Conservation (phyloP, 108 stramenopile genomes). For the Craspedostauros australis region DNA sequence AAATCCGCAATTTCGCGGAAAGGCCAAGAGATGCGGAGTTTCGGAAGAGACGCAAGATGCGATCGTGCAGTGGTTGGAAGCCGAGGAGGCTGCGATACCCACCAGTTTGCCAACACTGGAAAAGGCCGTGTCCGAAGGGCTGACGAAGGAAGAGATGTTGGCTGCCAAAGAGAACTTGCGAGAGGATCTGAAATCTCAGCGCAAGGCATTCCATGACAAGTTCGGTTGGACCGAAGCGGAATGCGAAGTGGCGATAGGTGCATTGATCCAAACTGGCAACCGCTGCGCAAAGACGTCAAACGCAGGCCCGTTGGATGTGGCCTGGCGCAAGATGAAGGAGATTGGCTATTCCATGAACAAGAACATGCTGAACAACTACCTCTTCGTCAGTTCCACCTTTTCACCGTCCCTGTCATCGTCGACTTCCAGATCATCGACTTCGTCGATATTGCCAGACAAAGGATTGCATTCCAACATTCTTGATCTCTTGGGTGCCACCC, state of each 20-base stretch:
- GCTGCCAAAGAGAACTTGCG: background rate
- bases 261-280: slow-evolving; percentile 36
- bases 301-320: slow-evolving; percentile 43
- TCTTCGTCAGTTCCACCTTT: slow-evolving; percentile 45
- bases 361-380: slow-evolving; percentile 44
- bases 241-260: slow-evolving; percentile 10
- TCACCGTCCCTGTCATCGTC: background rate
- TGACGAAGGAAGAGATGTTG: background rate
- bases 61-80: slow-evolving; percentile 23
- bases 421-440: background rate
- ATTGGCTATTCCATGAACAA: slow-evolving; percentile 42
- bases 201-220: slow-evolving; percentile 2
- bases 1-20: slow-evolving; percentile 7
- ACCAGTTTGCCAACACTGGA: slow-evolving; percentile 15
- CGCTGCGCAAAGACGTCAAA: slow-evolving; percentile 52
- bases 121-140: background rate
- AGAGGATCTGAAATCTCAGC: slow-evolving; percentile 8
- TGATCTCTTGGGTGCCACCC: background rate
- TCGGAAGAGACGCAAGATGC: background rate
- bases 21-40: background rate
- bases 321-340: slow-evolving; percentile 67
- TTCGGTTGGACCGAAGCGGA: slow-evolving; percentile 18
- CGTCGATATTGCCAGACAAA: background rate
- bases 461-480: background rate
- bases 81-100: slow-evolving; percentile 8